phyloP scores from a whole-genome alignment of 345 rosid species.

The Camelina hispida region DNA sequence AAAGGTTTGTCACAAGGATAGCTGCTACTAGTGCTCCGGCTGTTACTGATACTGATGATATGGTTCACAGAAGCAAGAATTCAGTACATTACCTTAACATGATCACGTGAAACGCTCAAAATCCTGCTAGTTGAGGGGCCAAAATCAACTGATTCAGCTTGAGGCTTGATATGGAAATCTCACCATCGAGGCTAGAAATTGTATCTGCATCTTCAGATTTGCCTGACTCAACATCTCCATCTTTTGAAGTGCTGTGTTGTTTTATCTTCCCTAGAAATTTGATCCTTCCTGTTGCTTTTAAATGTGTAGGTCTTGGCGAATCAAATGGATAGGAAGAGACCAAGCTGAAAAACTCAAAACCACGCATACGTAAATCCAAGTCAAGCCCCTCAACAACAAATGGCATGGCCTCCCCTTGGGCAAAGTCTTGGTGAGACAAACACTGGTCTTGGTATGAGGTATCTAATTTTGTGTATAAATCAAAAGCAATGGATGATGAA shows the following conservation, averaged over 20 bases:
- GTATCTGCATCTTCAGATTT: conserved; percentile 42
- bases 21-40: conserved; percentile 30
- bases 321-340: conserved; percentile 88
- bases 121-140: conserved; percentile 90
- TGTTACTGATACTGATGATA: conserved; percentile 28
- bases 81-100: conserved; percentile 65
- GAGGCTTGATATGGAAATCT: conserved; percentile 83
- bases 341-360: conserved; percentile 92
- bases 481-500: conserved; percentile 91
- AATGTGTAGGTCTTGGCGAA: conserved; percentile 90
- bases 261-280: conserved; percentile 88
- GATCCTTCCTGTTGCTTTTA: conserved; percentile 91
- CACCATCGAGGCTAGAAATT: conserved; percentile 68
- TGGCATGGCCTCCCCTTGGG: conserved; percentile 54
- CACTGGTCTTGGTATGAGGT: conserved; percentile 75
- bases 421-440: conserved; percentile 51
- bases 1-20: background rate
- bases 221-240: conserved; percentile 43
- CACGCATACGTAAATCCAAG: conserved; percentile 93
- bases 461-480: conserved; percentile 71
- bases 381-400: conserved; percentile 89
- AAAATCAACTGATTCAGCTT: conserved; percentile 90
- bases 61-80: conserved; percentile 19
- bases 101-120: conserved; percentile 75
- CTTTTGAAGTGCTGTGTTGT: conserved; percentile 42